phyloP scores from a whole-genome alignment of 139 green algal species.

The Nannochloris sp. region DNA sequence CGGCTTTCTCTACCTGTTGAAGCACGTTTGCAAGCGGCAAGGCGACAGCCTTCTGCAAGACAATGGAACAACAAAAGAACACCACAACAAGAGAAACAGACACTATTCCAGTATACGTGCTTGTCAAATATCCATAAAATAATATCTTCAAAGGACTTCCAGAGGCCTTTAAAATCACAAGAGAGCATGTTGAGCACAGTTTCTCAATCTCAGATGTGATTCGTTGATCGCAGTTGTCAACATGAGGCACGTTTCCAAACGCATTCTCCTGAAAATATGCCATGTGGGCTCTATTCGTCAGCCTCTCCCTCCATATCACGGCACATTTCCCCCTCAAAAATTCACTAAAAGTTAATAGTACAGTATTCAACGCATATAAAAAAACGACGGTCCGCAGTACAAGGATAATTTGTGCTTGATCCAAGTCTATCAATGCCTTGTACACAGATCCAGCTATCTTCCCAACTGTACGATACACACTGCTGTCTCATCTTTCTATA shows the following conservation, averaged over 20 bases:
- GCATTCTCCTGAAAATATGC: slow-evolving; percentile 21
- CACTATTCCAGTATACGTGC: slow-evolving; percentile 29
- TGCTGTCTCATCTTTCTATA: neutral
- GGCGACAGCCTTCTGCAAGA: slow-evolving; percentile 38
- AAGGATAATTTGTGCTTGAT: neutral
- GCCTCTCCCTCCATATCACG: slow-evolving; percentile 16
- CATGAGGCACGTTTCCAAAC: slow-evolving; percentile 13
- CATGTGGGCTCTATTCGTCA: slow-evolving; percentile 16
- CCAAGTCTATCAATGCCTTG: slow-evolving; percentile 19
- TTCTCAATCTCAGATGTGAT: slow-evolving; percentile 50
- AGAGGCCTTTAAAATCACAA: slow-evolving; percentile 5
- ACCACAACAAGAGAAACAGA: slow-evolving; percentile 18
- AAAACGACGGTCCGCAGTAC: slow-evolving; percentile 12
- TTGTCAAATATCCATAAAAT: slow-evolving; percentile 22
- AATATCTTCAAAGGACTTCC: slow-evolving; percentile 35
- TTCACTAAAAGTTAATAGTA: neutral
- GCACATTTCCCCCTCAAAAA: slow-evolving; percentile 11
- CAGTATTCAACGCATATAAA: slow-evolving; percentile 15
- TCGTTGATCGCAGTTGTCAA: slow-evolving; percentile 81
- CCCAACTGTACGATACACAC: slow-evolving; percentile 23
- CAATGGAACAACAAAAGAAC: slow-evolving; percentile 37
- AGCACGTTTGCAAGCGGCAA: slow-evolving; percentile 36
- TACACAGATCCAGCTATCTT: slow-evolving; percentile 41
- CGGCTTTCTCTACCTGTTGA: slow-evolving; percentile 35
- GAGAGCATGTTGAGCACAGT: slow-evolving; percentile 25